Conservation (phyloP, 177 flowering plant genomes). For the Telopea speciosissima region DNA sequence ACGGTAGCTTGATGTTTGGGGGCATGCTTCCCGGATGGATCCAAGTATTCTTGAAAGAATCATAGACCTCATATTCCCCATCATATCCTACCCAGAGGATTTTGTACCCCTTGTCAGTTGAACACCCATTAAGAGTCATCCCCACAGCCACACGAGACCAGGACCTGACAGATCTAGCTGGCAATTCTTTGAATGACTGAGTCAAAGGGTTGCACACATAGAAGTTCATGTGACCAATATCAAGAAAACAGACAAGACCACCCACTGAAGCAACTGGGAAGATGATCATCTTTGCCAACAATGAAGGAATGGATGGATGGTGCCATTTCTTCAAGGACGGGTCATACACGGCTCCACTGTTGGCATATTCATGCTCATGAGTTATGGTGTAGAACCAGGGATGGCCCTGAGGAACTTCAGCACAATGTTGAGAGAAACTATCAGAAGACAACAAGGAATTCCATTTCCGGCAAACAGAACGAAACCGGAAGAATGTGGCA, state of each 20-base stretch:
- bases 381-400: conserved; percentile 92
- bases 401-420: conserved; percentile 42
- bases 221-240: conserved; percentile 69
- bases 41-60: conserved; percentile 65
- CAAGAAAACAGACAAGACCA: conserved; percentile 83
- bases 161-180: conserved; percentile 65
- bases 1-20: conserved; percentile 54
- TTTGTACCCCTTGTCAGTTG: conserved; percentile 55
- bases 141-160: conserved; percentile 93
- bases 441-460: conserved; percentile 56
- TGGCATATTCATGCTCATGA: conserved; percentile 73
- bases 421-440: conserved; percentile 70
- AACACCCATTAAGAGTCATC: conserved; percentile 54
- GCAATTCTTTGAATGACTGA: conserved; percentile 65
- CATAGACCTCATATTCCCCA: conserved; percentile 83
- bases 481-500: conserved; percentile 70
- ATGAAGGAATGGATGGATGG: conserved; percentile 52
- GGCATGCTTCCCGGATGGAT: conserved; percentile 67
- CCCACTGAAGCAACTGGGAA: conserved; percentile 94
- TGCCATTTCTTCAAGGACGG: conserved; percentile 79
- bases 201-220: conserved; percentile 90
- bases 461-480: conserved; percentile 83
- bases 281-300: conserved; percentile 46
- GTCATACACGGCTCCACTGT: conserved; percentile 75
- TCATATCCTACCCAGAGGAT: conserved; percentile 78